Evolutionary conservation across 768 basidiomycete genomes (phyloP).

Genomic region (Psilocybe cubensis): DNA sequence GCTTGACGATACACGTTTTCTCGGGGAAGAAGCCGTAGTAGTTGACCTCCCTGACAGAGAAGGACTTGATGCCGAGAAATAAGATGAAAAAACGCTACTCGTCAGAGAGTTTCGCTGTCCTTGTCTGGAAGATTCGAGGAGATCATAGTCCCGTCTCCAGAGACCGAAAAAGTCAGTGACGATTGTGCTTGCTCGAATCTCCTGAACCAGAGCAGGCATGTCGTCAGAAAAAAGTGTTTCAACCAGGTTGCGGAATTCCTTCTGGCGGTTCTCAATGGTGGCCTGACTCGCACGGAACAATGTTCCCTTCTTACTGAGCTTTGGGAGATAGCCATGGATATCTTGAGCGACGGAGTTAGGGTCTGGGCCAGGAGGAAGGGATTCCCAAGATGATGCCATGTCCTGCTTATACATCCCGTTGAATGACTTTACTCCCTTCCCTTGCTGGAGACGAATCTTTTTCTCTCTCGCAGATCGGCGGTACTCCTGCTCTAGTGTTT

Average conservation of each 20-base stretch:
- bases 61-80: slow-evolving; percentile 53
- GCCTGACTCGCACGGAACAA: slow-evolving; percentile 74
- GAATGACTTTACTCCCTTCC: slow-evolving; percentile 74
- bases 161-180: slow-evolving; percentile 80
- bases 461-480: slow-evolving; percentile 64
- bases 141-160: slow-evolving; percentile 76
- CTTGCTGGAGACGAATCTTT: slow-evolving; percentile 64
- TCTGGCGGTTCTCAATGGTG: slow-evolving; percentile 63
- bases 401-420: slow-evolving; percentile 72
- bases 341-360: slow-evolving; percentile 73
- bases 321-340: slow-evolving; percentile 68
- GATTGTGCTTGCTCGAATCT: slow-evolving; percentile 58
- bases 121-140: slow-evolving; percentile 44
- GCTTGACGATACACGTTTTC: slow-evolving; percentile 15
- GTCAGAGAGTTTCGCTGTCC: slow-evolving; percentile 47
- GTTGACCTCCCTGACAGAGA: slow-evolving; percentile 21
- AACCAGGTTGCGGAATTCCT: slow-evolving; percentile 63
- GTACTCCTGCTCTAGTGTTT: slow-evolving; percentile 69
- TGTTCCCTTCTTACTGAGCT: slow-evolving; percentile 70
- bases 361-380: slow-evolving; percentile 82
- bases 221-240: slow-evolving; percentile 59
- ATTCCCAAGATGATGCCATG: slow-evolving; percentile 82
- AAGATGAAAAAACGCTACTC: slow-evolving; percentile 59
- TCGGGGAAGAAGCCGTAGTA: not conserved
- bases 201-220: slow-evolving; percentile 67